Evolutionary conservation across 202 grass and related monocot species (phyloP).

Genomic region (Alloteropsis angusta): DNA sequence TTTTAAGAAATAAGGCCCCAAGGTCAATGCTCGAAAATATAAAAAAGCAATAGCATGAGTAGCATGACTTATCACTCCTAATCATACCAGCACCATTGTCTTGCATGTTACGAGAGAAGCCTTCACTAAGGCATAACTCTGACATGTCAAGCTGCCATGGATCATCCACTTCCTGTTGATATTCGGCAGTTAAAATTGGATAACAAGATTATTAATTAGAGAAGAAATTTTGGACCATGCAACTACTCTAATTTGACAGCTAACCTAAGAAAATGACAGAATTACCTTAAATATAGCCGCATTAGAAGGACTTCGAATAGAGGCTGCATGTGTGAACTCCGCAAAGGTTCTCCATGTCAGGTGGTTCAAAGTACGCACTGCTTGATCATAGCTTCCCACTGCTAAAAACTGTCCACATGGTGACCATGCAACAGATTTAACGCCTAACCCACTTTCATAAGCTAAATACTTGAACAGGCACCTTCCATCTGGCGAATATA

Average conservation of each 20-base stretch:
- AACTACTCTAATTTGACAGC: background rate
- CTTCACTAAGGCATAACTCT: conserved; percentile 65
- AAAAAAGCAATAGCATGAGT: conserved; percentile 7
- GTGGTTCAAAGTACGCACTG: conserved; percentile 71
- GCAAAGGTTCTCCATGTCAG: conserved; percentile 96
- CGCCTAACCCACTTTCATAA: conserved; percentile 89
- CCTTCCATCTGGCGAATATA: conserved; percentile 94
- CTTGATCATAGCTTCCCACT: conserved; percentile 96
- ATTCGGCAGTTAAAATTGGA: conserved; percentile 23
- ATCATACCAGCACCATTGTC: conserved; percentile 51
- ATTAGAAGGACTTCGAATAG: conserved; percentile 59
- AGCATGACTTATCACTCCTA: background rate
- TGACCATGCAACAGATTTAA: conserved; percentile 95
- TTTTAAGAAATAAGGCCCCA: background rate
- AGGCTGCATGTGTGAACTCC: conserved; percentile 67
- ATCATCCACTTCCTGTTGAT: conserved; percentile 80
- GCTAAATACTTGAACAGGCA: conserved; percentile 86
- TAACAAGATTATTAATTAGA: conserved; percentile 5
- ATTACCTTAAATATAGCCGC: conserved; percentile 77
- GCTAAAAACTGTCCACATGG: conserved; percentile 88
- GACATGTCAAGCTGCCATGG: conserved; percentile 94
- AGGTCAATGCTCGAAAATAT: background rate
- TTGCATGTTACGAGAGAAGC: conserved; percentile 62
- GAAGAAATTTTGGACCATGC: background rate
- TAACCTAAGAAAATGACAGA: background rate